Conservation (phyloP, 306 rosid species). For the Corylus avellana region DNA sequence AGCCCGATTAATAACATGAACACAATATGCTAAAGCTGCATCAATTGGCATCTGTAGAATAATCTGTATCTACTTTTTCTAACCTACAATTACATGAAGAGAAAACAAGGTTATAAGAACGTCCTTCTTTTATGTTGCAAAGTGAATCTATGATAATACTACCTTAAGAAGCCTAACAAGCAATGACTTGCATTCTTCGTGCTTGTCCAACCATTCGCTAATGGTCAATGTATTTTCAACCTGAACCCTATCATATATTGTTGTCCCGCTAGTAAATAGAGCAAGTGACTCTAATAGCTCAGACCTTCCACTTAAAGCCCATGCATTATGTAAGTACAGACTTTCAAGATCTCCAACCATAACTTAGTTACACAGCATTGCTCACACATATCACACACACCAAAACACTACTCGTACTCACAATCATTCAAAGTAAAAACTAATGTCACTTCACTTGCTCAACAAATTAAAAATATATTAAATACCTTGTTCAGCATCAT, state of each 20-base stretch:
- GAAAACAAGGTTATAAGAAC: not conserved
- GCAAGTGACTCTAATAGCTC: not conserved
- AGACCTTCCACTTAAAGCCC: not conserved
- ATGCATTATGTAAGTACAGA: not conserved
- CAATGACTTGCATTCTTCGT: not conserved
- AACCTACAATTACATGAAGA: not conserved
- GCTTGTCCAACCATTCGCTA: not conserved
- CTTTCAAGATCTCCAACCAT: not conserved
- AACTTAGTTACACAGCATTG: not conserved
- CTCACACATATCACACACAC: not conserved
- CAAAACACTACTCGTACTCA: not conserved
- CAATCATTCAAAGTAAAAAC: not conserved
- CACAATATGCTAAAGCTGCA: not conserved
- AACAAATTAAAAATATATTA: not conserved
- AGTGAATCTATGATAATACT: not conserved
- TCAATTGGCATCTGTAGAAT: not conserved
- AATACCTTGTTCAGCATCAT: slow-evolving; percentile 34
- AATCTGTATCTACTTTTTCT: not conserved
- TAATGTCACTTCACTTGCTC: not conserved
- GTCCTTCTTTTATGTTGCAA: not conserved
- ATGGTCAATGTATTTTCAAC: not conserved
- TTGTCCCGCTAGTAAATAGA: not conserved
- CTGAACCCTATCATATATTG: not conserved
- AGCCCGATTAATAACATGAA: not conserved
- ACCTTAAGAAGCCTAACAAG: not conserved